phyloP scores from a whole-genome alignment of 83 land plant genomes.

The Thuja plicata region DNA sequence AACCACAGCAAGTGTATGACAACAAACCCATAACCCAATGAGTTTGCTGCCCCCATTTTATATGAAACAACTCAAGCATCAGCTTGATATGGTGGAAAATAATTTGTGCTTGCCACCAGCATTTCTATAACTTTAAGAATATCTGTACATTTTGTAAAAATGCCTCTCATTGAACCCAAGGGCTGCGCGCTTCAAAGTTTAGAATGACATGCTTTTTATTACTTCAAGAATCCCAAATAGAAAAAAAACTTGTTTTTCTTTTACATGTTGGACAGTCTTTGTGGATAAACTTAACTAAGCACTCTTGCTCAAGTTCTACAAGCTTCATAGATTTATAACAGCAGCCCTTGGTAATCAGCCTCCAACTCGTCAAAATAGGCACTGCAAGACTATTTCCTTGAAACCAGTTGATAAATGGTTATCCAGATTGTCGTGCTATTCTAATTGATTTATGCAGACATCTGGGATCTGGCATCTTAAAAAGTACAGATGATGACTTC shows the following conservation, averaged over 20 bases:
- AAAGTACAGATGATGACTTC: background rate
- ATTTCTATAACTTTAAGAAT: background rate
- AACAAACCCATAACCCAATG: background rate
- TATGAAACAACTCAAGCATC: background rate
- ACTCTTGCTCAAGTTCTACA: background rate
- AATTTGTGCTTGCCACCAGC: background rate
- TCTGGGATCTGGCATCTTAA: background rate
- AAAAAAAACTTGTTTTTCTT: background rate
- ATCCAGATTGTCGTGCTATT: background rate
- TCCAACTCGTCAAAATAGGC: background rate
- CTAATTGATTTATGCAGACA: background rate
- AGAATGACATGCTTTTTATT: background rate
- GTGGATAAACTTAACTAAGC: conserved; percentile 1
- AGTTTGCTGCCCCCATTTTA: background rate
- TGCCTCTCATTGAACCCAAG: background rate
- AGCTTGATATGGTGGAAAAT: background rate
- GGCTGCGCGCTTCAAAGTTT: background rate
- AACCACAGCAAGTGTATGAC: no score
- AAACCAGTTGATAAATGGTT: conserved; percentile 1
- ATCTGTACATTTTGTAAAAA: background rate
- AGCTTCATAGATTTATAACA: background rate
- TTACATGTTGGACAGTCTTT: background rate
- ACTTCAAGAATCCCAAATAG: background rate
- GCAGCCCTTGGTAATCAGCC: background rate
- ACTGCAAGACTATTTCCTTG: background rate